Percentiles rank a stretch among this genome's conserved stretches.
Evolutionary conservation across 1,284 basidiomycete species (phyloP).

Genomic region (Exsudoporus floridanus): DNA sequence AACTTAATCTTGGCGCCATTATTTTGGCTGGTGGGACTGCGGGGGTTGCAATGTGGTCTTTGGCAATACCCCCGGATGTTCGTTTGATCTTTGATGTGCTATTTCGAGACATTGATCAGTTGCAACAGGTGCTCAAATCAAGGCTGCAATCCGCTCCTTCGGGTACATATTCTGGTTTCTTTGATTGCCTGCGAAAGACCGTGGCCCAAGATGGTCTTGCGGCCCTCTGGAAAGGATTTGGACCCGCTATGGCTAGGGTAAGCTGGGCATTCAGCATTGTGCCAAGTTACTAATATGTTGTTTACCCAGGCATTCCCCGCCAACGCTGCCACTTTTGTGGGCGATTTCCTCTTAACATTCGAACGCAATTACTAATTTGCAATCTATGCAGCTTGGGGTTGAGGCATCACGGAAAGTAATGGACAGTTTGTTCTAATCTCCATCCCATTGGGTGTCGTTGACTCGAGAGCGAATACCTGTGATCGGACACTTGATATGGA

Average conservation of each 20-base stretch:
- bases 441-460: not conserved
- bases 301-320: conserved; percentile 80
- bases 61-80: conserved; percentile 94
- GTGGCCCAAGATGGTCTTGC: conserved; percentile 87
- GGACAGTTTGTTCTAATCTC: conserved; percentile 57
- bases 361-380: conserved; percentile 3
- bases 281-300: conserved; percentile 6
- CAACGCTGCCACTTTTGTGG: conserved; percentile 93
- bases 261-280: conserved; percentile 27
- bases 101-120: conserved; percentile 14
- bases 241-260: conserved; percentile 93
- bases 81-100: conserved; percentile 31
- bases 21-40: conserved; percentile 93
- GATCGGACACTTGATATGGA: conserved; percentile 6
- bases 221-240: conserved; percentile 97
- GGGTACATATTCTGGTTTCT: conserved; percentile 91
- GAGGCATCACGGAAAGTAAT: conserved; percentile 75
- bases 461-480: conserved; percentile 10
- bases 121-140: conserved; percentile 86
- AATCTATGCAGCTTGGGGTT: conserved; percentile 65
- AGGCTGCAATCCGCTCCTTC: conserved; percentile 95
- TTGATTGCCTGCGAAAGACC: conserved; percentile 92
- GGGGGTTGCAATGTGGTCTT: conserved; percentile 96
- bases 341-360: conserved; percentile 37
- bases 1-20: conserved; percentile 86